Base-by-base conservation (phyloP, 169 alveolate species). In the Eimeria acervulina region DNA sequence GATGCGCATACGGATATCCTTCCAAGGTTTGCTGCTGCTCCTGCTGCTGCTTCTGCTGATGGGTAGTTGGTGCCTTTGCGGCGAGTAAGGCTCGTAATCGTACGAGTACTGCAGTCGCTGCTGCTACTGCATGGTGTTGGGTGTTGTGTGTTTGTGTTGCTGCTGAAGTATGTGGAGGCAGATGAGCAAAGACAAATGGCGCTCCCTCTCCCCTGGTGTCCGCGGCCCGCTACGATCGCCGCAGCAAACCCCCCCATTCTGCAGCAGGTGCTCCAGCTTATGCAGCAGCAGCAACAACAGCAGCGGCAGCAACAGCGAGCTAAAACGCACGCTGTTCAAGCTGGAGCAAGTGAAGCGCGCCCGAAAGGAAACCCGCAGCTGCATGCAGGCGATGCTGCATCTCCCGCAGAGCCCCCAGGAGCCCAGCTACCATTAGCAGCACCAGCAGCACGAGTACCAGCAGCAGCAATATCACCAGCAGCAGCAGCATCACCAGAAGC, bases 1-100 rank as follows among this genome's bases (percentile, higher is more conserved):
- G 8, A 28, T 80, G 96, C 80, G 88, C 96, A 28, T 94, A 94
- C 44, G 96, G 94, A 1, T 94, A 80, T 63, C 88, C 88, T 55
- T 80, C 96, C 12, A 76, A 63, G 83, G 96, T 93, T 13, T 72
- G 84, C 84, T 72, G 84, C 84, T 72, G 51, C 42, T n/a, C 26
- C 84, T 33, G 84, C 47, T 72, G 84, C 84, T 51, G 6, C 59
- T 51, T 0, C 59, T 72, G 84, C 55, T 10, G 42, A 42, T 72
- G 47, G 7, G 13, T 72, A 28, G 51, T 47, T 36, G 84, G 13
- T 2, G 84, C n/a, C 31, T 23, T 2, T 66, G 76, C 76, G 15
- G 59, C 59, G 7, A 17, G 59, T 51, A 12, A 17, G 59, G 59
- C 59, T 51, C 15, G 59, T 17, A 10, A 51, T 51, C 59, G 0